phyloP scores from a whole-genome alignment of 148 eudicot species.

The Persicaria tinctoria region DNA sequence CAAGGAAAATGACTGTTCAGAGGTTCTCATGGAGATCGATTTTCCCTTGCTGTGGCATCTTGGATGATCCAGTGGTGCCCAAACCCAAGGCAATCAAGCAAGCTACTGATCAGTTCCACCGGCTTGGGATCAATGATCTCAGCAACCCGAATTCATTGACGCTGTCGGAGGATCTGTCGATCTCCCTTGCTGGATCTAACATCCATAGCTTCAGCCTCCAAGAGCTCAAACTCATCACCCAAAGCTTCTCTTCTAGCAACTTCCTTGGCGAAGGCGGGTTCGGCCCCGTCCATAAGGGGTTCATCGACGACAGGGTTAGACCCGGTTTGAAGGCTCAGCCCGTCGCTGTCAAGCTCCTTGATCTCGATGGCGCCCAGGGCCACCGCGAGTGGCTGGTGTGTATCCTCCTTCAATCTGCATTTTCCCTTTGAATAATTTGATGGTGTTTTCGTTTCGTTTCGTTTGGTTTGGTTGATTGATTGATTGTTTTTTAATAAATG shows the following conservation, averaged over 20 bases:
- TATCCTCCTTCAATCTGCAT: background rate
- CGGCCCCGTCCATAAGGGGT: conserved; percentile 94
- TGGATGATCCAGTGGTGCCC: conserved; percentile 16
- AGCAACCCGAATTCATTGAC: conserved; percentile 41
- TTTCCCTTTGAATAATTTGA: background rate
- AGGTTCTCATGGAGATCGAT: conserved; percentile 26
- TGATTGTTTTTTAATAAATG: background rate
- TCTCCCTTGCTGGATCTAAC: conserved; percentile 58
- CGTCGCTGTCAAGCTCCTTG: conserved; percentile 84
- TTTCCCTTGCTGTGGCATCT: conserved; percentile 28
- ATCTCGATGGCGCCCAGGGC: conserved; percentile 78
- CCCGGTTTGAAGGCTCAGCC: conserved; percentile 84
- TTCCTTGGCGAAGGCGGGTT: conserved; percentile 89
- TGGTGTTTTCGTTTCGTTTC: background rate
- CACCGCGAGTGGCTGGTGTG: conserved; percentile 90
- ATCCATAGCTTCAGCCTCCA: conserved; percentile 49
- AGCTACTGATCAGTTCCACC: conserved; percentile 21
- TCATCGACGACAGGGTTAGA: conserved; percentile 68
- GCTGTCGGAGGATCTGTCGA: conserved; percentile 53
- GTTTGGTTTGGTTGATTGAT: background rate
- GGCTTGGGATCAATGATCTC: conserved; percentile 37
- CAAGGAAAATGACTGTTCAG: conserved; percentile 7
- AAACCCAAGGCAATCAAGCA: conserved; percentile 13
- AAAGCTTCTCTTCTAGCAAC: conserved; percentile 57
- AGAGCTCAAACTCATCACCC: conserved; percentile 73